These are phyloP conservation scores for Hypoxylon rubiginosum DNA, from an alignment of 2,329 filamentous ascomycete species.

Conservation along the genomic window DNA sequence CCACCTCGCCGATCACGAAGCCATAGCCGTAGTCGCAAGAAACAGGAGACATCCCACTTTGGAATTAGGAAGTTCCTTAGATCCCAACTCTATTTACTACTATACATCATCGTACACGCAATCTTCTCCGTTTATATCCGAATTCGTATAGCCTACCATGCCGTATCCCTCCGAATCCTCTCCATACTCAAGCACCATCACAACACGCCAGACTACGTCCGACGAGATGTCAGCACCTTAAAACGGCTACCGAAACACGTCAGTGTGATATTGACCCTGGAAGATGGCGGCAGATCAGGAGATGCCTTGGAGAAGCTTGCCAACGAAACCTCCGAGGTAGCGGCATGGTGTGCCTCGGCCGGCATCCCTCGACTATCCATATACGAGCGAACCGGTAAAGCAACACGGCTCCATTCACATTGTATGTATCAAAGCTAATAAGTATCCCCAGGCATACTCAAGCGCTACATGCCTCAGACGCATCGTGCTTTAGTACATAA, in stretches of 20 bases:
- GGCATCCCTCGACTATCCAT: slow-evolving; percentile 90
- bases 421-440: slow-evolving; percentile 30
- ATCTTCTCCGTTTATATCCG: slow-evolving; percentile 92
- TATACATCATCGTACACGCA: slow-evolving; percentile 80
- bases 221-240: slow-evolving; percentile 83
- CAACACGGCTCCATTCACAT: slow-evolving; percentile 8
- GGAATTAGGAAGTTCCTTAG: slow-evolving; percentile 73
- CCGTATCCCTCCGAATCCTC: slow-evolving; percentile 80
- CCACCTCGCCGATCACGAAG: slow-evolving; percentile 46
- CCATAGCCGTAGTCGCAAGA: slow-evolving; percentile 47
- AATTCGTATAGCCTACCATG: slow-evolving; percentile 82
- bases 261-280: slow-evolving; percentile 84
- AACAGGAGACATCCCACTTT: slow-evolving; percentile 58
- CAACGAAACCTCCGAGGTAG: slow-evolving; percentile 90
- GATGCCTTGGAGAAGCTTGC: slow-evolving; percentile 86
- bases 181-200: slow-evolving; percentile 95
- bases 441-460: slow-evolving; percentile 77
- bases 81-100: slow-evolving; percentile 72
- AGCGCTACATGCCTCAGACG: slow-evolving; percentile 87
- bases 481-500: slow-evolving; percentile 84
- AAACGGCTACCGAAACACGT: slow-evolving; percentile 84
- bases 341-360: slow-evolving; percentile 92
- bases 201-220: slow-evolving; percentile 91
- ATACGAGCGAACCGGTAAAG: slow-evolving; percentile 89
- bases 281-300: slow-evolving; percentile 75